A percentile compares a stretch with the other conserved stretches of the same genome.
Evolutionary conservation across 176 grass and related monocot species (phyloP).

Genomic region (Dactylis glomerata): DNA sequence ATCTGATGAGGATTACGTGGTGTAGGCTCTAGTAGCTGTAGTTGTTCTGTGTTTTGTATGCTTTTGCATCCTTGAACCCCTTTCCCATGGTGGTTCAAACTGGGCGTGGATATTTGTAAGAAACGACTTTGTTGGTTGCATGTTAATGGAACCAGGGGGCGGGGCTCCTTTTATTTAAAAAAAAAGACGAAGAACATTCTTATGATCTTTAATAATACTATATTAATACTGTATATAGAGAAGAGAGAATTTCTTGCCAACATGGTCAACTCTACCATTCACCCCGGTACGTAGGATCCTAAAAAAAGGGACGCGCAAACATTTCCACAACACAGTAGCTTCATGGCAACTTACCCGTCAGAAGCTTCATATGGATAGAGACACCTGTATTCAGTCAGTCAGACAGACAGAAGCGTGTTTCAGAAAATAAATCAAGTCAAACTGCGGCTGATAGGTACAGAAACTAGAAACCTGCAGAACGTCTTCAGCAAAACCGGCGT

Average conservation of each 20-base stretch:
- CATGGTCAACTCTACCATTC: neutral
- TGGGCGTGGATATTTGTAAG: no score
- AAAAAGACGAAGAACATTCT: neutral
- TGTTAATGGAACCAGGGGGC: no score
- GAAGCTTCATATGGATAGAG: neutral
- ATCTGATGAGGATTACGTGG: no score
- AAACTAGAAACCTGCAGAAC: neutral
- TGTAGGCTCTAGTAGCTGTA: no score
- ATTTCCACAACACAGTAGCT: neutral
- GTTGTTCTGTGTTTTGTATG: no score
- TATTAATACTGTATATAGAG: no score
- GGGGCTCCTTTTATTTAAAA: no score
- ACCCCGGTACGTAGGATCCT: neutral
- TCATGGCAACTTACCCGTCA: constrained; percentile 3
- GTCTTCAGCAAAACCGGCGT: neutral
- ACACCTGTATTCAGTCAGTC: neutral
- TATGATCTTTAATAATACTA: neutral
- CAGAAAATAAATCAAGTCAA: neutral
- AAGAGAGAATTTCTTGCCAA: neutral
- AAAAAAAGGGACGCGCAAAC: neutral
- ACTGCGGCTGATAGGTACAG: neutral
- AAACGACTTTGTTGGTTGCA: no score
- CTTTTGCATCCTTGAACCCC: no score
- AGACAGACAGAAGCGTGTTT: neutral
- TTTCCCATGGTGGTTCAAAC: no score